phyloP scores from a whole-genome alignment of 2,329 filamentous ascomycete species.

The Penicillium corylophilum region DNA sequence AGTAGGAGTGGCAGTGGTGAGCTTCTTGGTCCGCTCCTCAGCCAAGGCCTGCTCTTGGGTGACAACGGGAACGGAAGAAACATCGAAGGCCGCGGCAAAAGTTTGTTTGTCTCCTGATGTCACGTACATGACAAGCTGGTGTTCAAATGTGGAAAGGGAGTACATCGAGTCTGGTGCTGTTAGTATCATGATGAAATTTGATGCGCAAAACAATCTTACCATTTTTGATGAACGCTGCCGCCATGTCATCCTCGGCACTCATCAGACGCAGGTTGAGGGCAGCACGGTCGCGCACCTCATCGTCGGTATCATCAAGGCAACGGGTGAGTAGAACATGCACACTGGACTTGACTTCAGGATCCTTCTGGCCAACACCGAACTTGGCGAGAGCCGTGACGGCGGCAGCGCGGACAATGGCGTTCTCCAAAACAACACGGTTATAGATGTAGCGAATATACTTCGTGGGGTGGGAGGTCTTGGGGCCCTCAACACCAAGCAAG shows the following conservation, averaged over 20 bases:
- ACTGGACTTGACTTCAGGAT: conserved; percentile 93
- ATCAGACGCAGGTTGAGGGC: conserved; percentile 90
- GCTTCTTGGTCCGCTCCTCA: conserved; percentile 95
- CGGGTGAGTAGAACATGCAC: conserved; percentile 88
- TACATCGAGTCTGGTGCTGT: conserved; percentile 77
- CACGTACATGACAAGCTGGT: conserved; percentile 96
- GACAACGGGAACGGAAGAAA: conserved; percentile 86
- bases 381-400: conserved; percentile 95
- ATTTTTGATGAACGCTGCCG: conserved; percentile 87
- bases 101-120: conserved; percentile 85
- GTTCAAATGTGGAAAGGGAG: conserved; percentile 90
- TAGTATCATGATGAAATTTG: conserved; percentile 15
- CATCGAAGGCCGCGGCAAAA: conserved; percentile 84
- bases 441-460: conserved; percentile 99
- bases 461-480: conserved; percentile 90
- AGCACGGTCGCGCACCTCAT: conserved; percentile 94
- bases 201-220: conserved; percentile 51
- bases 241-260: conserved; percentile 84
- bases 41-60: conserved; percentile 94
- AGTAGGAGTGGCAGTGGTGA: conserved; percentile 85
- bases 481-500: conserved; percentile 88
- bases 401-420: conserved; percentile 90
- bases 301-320: conserved; percentile 94
- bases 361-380: conserved; percentile 95
- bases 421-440: conserved; percentile 95